These are phyloP conservation scores for Candida dajiaensis DNA, from an alignment of 805 yeast species.

Conservation along the genomic window DNA sequence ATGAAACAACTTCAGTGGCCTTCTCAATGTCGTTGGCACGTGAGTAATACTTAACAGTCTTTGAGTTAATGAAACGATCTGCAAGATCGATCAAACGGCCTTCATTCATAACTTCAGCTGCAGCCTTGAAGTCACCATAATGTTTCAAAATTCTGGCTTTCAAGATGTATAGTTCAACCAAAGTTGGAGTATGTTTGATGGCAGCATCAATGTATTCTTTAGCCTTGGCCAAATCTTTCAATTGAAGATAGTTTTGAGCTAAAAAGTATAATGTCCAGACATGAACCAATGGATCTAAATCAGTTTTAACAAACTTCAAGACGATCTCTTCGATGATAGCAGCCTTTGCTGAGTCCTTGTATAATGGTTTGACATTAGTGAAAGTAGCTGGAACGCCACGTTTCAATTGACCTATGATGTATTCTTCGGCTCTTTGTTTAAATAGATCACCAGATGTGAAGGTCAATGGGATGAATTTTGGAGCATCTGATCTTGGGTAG, in stretches of 20 bases:
- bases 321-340: slow-evolving; percentile 48
- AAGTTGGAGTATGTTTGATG: slow-evolving; percentile 69
- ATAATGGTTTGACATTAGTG: slow-evolving; percentile 77
- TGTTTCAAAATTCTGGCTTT: slow-evolving; percentile 81
- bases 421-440: slow-evolving; percentile 40
- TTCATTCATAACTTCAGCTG: slow-evolving; percentile 58
- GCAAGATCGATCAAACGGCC: slow-evolving; percentile 78
- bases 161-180: slow-evolving; percentile 74
- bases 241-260: slow-evolving; percentile 66
- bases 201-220: slow-evolving; percentile 53
- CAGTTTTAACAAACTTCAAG: slow-evolving; percentile 33
- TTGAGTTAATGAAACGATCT: slow-evolving; percentile 88
- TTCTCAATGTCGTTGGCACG: slow-evolving; percentile 70
- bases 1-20: slow-evolving; percentile 66
- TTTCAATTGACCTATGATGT: slow-evolving; percentile 55
- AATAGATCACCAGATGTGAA: slow-evolving; percentile 56
- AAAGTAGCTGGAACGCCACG: slow-evolving; percentile 90
- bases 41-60: slow-evolving; percentile 75
- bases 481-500: slow-evolving; percentile 83
- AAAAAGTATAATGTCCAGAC: slow-evolving; percentile 74
- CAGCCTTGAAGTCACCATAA: slow-evolving; percentile 51
- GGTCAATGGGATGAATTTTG: slow-evolving; percentile 69
- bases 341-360: slow-evolving; percentile 35
- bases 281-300: slow-evolving; percentile 29
- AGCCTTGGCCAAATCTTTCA: slow-evolving; percentile 51